phyloP scores from a whole-genome alignment of 2,329 filamentous ascomycete genomes.

The Xylariaceae sp. region DNA sequence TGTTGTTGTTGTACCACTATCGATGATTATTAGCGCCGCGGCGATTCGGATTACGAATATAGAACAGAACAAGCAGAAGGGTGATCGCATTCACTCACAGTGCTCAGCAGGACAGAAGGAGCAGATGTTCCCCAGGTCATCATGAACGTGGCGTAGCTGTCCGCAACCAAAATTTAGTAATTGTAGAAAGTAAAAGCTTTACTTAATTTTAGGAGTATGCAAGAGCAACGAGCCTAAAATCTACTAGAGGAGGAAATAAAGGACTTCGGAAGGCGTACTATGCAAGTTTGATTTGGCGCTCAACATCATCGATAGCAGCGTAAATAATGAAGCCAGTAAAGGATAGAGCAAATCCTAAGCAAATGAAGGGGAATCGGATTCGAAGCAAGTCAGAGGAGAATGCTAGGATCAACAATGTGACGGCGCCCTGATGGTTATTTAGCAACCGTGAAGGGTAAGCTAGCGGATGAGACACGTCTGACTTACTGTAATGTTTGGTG shows the following conservation, averaged over 20 bases:
- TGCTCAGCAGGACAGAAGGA: constrained; percentile 69
- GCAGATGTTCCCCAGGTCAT: constrained; percentile 83
- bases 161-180: not conserved
- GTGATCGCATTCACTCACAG: constrained; percentile 31
- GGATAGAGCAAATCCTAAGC: constrained; percentile 74
- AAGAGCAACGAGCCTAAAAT: no score
- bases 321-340: constrained; percentile 83
- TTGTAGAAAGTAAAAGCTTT: no score
- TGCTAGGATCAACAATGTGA: constrained; percentile 74
- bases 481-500: constrained; percentile 70
- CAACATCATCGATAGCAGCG: constrained; percentile 70
- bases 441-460: not conserved
- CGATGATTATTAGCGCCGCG: constrained; percentile 30
- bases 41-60: constrained; percentile 46
- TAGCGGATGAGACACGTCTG: no score
- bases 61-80: not conserved
- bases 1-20: constrained; percentile 81
- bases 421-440: constrained; percentile 58
- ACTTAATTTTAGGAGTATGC: no score
- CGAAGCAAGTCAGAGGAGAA: constrained; percentile 72
- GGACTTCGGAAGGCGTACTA: no score
- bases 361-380: constrained; percentile 77
- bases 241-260: no score
- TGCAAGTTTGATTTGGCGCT: constrained; percentile 66
- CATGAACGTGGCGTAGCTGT: constrained; percentile 75